Conservation (phyloP, 257 asterid genomes). For the Nicotiana knightiana region DNA sequence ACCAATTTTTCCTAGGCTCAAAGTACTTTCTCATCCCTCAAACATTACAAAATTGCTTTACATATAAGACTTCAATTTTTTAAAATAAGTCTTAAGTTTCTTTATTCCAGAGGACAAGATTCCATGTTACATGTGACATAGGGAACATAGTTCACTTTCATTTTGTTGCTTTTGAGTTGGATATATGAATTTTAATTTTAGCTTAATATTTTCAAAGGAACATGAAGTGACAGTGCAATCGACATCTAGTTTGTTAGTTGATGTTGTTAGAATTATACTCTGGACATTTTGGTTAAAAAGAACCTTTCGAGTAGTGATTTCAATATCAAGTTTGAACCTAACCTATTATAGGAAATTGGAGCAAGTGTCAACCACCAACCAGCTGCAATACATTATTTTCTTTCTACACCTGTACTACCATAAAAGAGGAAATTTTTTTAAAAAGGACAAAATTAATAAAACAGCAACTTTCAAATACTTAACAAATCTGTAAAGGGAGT, state of each 20-base stretch:
- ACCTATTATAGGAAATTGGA: conserved; percentile 21
- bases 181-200: no score
- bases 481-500: background rate
- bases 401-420: background rate
- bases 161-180: background rate
- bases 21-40: background rate
- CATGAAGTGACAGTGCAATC: background rate
- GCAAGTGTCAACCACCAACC: conserved; percentile 28
- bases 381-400: conserved; percentile 2
- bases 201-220: no score
- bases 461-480: background rate
- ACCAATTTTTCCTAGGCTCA: conserved; percentile 14
- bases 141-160: background rate
- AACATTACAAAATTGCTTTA: background rate
- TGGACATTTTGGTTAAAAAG: conserved; percentile 22
- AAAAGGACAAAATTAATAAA: background rate
- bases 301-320: conserved; percentile 14
- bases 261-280: conserved; percentile 3
- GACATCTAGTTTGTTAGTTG: background rate
- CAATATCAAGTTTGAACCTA: conserved; percentile 26
- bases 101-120: background rate
- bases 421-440: background rate
- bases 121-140: conserved; percentile 6
- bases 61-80: background rate
- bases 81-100: background rate